Base-by-base conservation (phyloP, 495 filamentous ascomycete species). In the Hypoxylon trugodes region DNA sequence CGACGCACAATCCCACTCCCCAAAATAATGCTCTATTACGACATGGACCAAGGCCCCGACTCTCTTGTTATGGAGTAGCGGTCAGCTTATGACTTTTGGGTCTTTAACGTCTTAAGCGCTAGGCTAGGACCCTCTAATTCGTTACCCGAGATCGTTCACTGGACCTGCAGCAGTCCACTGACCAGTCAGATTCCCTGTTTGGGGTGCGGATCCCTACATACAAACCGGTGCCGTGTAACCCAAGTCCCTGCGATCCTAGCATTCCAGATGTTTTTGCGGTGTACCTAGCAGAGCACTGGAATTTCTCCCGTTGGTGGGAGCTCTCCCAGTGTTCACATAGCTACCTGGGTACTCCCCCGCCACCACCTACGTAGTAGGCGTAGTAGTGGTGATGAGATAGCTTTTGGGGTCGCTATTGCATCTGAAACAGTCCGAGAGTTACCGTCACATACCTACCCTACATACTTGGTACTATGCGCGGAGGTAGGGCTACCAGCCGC, bases 41-140 rank as follows among this genome's bases (percentile, higher is more conserved):
- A 46, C 15, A 21, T 38, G 9, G 28, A 32, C 18, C 33, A 28
- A 33, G 7, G 30, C 10, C 36, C 68, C 57, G 70, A 65, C 70
- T 40, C 38, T 70, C 57, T 22, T 19, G 49, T 49, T 40, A 26
- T 43, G 59, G 68, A 73, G 58, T 67, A 54, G 70, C 70, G 70
- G 70, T 73, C 70, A 73, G 68, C 68, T 66, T 70, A 73, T 57
- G 68, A 73, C 41, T 65, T 65, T 64, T 18, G 40, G 16, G 33
- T 56, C 48, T 62, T 56, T 52, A 37, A 52, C n/a, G 16, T 50
- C 38, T 65, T 61, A 37, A 64, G 26, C 46, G 35, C 54, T 47
- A 22, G 43, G 32, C 30, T n/a, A 22, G 35, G 12, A 51, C 40
- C 36, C 40, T 53, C 51, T 65, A 53, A 68, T 65, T 69, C 65